Base-by-base conservation (phyloP, 768 basidiomycete species). In the Boletus sp. region DNA sequence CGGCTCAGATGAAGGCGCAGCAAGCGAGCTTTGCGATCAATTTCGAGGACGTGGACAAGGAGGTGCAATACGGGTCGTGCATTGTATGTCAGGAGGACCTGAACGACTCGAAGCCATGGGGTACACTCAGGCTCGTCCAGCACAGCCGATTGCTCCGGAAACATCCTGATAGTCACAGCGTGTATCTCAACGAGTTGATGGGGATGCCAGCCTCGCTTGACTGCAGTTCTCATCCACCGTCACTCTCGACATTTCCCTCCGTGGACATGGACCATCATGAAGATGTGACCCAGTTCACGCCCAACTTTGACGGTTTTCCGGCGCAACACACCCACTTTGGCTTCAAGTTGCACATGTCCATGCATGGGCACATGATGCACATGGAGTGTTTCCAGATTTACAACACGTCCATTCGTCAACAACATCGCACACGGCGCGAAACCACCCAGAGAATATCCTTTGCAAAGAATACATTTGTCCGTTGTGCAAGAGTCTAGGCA, bases 41-140 rank as follows among this genome's bases (percentile, higher is more conserved):
- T 61, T 87, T 90, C 56, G 86, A 86, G 47, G 89, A 91, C 50
- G 87, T 84, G 7, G 87, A 87, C 7, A 91, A 91, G 6, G 67
- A 78, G 20, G 68, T 80, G 3, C 87, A 87, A 12, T 88, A 86
- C 57, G 96, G 96, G 3, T 89, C 88, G n/a, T 99, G 97, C 69
- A 98, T 99, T 59, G 94, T 98, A 10, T 99, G 97, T 64, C 97
- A 98, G 69, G 97, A 98, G 68, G 92, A 94, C 58, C 82, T 98
- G 50, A 89, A 84, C 62, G 67, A 80, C 3, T 73, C 80, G 15
- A 80, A 82, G 57, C 77, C 90, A 0, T 98, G 97, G 70, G 97
- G 97, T 6, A 83, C 84, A 32, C 82, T 99, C 17, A 92, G 90
- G 1, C 76, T 95, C 46, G 69, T n/a, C n/a, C n/a, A n/a, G n/a